Conservation (phyloP, 805 yeast species). For the Saccharomycopsis sp. region DNA sequence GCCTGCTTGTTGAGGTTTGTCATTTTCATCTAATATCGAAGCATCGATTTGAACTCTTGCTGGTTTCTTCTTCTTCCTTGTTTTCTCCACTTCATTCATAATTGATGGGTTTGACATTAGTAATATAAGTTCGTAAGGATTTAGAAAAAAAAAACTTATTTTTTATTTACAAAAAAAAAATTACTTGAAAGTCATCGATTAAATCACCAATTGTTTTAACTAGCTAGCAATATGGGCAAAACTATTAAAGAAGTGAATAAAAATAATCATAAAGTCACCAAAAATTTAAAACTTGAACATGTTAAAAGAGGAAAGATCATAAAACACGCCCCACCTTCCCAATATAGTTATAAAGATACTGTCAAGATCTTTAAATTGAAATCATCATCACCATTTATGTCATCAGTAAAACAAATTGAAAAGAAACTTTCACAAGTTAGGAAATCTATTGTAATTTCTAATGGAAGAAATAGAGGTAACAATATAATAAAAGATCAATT, state of each 20-base stretch:
- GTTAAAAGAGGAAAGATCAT: too few species aligned
- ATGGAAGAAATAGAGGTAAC: conserved; percentile 23
- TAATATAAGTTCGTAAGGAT: too few species aligned
- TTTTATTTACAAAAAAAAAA: too few species aligned
- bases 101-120: too few species aligned
- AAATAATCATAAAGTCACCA: too few species aligned
- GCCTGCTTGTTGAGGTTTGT: conserved; percentile 71
- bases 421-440: conserved; percentile 31
- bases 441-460: conserved; percentile 30
- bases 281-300: too few species aligned
- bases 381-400: conserved; percentile 57
- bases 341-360: conserved; percentile 32
- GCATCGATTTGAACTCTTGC: conserved; percentile 74
- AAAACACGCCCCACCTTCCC: conserved; percentile 44
- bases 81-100: too few species aligned
- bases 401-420: conserved; percentile 57
- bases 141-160: too few species aligned
- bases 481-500: conserved; percentile 25
- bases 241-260: too few species aligned
- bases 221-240: too few species aligned
- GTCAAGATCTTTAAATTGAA: conserved; percentile 48
- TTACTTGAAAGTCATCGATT: too few species aligned
- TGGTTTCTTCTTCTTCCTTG: conserved; percentile 32
- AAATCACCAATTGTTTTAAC: too few species aligned
- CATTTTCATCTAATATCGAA: conserved; percentile 37